Percentiles rank a stretch among this genome's conserved stretches.
Conservation (phyloP, 1,139 yeast genomes). For the Meyerozyma athensensis region DNA sequence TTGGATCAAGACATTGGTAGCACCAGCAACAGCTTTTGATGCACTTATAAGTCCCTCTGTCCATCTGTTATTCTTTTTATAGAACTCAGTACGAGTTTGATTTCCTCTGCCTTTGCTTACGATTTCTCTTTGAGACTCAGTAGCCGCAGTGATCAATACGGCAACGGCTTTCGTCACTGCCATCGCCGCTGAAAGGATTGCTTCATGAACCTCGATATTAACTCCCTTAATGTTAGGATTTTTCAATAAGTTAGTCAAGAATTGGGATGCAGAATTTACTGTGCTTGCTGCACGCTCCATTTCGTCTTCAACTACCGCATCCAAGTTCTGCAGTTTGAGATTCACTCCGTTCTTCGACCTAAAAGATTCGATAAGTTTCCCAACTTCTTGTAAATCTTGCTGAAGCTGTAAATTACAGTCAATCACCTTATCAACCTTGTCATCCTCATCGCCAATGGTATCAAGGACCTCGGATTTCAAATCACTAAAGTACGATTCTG, state of each 20-base stretch:
- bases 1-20: conserved; percentile 74
- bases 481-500: conserved; percentile 59
- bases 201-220: conserved; percentile 70
- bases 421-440: conserved; percentile 71
- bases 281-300: conserved; percentile 69
- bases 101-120: conserved; percentile 68
- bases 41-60: conserved; percentile 92
- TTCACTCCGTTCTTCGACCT: conserved; percentile 39
- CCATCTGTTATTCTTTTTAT: conserved; percentile 88
- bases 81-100: conserved; percentile 67
- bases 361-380: conserved; percentile 52
- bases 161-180: conserved; percentile 80
- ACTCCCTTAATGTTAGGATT: conserved; percentile 55
- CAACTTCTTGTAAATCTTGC: conserved; percentile 58
- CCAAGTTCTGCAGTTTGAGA: conserved; percentile 50
- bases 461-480: conserved; percentile 51
- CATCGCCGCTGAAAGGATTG: conserved; percentile 73
- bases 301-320: conserved; percentile 66
- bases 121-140: conserved; percentile 80
- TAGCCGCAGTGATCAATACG: conserved; percentile 67
- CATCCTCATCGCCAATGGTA: conserved; percentile 52
- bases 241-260: conserved; percentile 50
- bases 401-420: conserved; percentile 73
- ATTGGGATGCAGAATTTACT: conserved; percentile 61
- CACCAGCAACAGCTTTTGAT: conserved; percentile 81